Base-by-base conservation (phyloP, 345 rosid genomes). In the Aquilaria sinensis region DNA sequence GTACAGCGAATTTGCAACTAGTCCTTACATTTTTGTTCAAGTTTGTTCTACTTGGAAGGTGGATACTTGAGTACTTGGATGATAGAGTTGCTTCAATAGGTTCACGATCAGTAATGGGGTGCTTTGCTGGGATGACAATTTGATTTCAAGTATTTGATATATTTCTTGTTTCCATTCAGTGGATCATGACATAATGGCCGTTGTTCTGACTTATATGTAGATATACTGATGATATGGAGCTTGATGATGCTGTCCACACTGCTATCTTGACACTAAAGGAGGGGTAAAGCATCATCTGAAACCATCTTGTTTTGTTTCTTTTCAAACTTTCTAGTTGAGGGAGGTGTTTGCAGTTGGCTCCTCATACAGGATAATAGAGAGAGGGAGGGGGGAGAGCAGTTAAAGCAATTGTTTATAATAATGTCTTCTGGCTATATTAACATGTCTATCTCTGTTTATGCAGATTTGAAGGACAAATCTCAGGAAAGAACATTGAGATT, bases 181-280 rank as follows among this genome's bases (percentile, higher is more conserved):
- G 43, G 43, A 37, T 37, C 32, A 53, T 23, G 58, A 55, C 31
- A 4, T 16, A 12, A 16, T 30, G 32, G 12, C 23, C 11, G 43
- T 29, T 55, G 7, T 37, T 9, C 8, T 3, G 43, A 37, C 43
- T 61, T 67, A 11, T 33, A 14, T 71, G 66, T 59, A 88, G 97
- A 81, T 93, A 90, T 73, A 86, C 94, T 3, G 97, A 93, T 64
- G 98, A 93, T 67, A 87, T 93, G 97, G 98, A 93, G 82, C 97
- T 93, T 48, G 98, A 93, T 66, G 98, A 93, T 86, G 98, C 97
- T 31, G 92, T 93, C 37, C 97, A 93, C 85, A 90, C 98, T 14
- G 98, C 98, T 9, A 90, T 93, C 51, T 71, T 90, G 76, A 90
- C 98, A 10, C 67, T 93, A 72, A 93, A 93, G 77, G 97, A 93